A percentile compares a stretch with the other conserved stretches of the same genome.
Evolutionary conservation across 1,284 basidiomycete species (phyloP).

Genomic region (Ceratobasidium sp.): DNA sequence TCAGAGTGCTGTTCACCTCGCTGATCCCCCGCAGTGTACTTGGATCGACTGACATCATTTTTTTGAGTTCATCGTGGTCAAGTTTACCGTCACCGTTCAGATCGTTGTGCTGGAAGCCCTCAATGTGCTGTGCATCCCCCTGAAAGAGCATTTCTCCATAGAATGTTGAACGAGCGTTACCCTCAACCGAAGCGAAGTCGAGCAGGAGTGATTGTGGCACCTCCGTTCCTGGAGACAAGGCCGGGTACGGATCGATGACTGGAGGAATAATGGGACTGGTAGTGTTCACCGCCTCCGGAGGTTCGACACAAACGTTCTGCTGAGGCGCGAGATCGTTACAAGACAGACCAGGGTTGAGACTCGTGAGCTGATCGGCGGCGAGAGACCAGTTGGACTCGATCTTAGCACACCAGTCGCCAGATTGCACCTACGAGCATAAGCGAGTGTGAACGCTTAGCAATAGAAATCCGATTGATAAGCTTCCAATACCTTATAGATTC

Average conservation of each 20-base stretch:
- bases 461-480: not conserved
- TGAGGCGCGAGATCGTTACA: slow-evolving; percentile 19
- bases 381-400: slow-evolving; percentile 13
- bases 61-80: slow-evolving; percentile 17
- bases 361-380: not conserved
- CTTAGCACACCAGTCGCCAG: slow-evolving; percentile 37
- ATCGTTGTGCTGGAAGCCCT: slow-evolving; percentile 8
- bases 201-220: slow-evolving; percentile 14
- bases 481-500: slow-evolving; percentile 11
- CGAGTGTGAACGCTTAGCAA: too few relatives aligned
- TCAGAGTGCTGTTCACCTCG: slow-evolving; percentile 8
- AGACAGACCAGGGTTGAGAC: slow-evolving; percentile 22
- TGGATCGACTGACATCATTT: slow-evolving; percentile 20
- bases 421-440: slow-evolving; percentile 27
- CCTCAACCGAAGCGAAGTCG: slow-evolving; percentile 2
- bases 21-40: not conserved
- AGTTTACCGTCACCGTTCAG: slow-evolving; percentile 24
- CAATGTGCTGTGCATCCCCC: slow-evolving; percentile 16
- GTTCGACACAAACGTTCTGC: slow-evolving; percentile 1
- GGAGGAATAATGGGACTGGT: not conserved
- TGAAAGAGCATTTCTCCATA: slow-evolving; percentile 9
- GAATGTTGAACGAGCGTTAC: slow-evolving; percentile 6
- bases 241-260: slow-evolving; percentile 2
- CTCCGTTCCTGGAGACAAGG: not conserved
- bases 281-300: not conserved